These are phyloP conservation scores for Cryptosporidium bovis DNA, from an alignment of 169 alveolate genomes.

Conservation along the genomic window DNA sequence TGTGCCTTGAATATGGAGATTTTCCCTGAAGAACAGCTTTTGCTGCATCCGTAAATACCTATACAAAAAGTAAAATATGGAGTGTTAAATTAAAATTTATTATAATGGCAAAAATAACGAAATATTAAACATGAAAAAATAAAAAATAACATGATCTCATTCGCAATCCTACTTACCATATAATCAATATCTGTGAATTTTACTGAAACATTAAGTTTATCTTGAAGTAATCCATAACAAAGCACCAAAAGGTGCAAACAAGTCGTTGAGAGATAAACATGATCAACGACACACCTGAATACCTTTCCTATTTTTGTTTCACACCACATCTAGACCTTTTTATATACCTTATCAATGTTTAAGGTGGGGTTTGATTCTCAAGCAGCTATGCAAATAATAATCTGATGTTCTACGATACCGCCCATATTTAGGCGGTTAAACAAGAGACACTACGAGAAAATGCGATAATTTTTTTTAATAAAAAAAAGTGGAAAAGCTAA, in stretches of 20 bases:
- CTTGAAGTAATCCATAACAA: slow-evolving; percentile 78
- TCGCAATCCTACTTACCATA: slow-evolving; percentile 52
- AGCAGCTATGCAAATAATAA: slow-evolving; percentile 10
- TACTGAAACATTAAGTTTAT: slow-evolving; percentile 77
- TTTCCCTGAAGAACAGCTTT: slow-evolving; percentile 89
- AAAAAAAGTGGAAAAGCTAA: background rate
- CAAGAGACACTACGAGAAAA: slow-evolving; percentile 24
- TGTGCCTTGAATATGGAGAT: slow-evolving; percentile 95
- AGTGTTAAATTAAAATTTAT: background rate
- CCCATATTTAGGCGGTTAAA: slow-evolving; percentile 44
- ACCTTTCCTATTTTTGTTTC: slow-evolving; percentile 66
- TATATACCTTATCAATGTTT: background rate
- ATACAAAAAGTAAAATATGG: background rate
- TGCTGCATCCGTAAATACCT: slow-evolving; percentile 97
- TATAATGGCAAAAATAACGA: background rate
- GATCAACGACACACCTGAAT: slow-evolving; percentile 61
- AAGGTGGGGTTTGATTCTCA: no score
- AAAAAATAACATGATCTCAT: background rate
- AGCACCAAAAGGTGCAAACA: slow-evolving; percentile 73
- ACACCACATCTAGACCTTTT: slow-evolving; percentile 63
- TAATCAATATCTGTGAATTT: slow-evolving; percentile 98
- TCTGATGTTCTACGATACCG: slow-evolving; percentile 46
- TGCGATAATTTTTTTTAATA: background rate
- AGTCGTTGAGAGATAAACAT: slow-evolving; percentile 57
- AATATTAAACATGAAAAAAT: background rate